A percentile compares a stretch with the other conserved stretches of the same genome.
These are phyloP conservation scores for Komagataella phaffii DNA, from an alignment of 805 yeast genomes.

Conservation along the genomic window DNA sequence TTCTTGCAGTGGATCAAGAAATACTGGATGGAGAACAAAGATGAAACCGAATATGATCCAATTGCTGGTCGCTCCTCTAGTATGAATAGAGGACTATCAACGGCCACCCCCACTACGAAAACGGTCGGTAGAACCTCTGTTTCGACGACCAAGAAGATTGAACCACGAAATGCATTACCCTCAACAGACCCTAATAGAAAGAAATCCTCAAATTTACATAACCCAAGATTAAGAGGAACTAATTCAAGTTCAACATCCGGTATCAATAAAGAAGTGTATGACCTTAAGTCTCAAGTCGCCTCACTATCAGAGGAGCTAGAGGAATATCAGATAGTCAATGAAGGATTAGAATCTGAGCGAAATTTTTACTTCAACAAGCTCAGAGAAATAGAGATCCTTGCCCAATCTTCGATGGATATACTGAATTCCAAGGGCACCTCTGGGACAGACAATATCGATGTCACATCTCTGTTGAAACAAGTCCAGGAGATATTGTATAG, in stretches of 20 bases:
- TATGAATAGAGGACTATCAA: background rate
- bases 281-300: slow-evolving; percentile 26
- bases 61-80: slow-evolving; percentile 1
- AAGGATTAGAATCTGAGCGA: slow-evolving; percentile 67
- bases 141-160: slow-evolving; percentile 2
- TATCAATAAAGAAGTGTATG: slow-evolving; percentile 29
- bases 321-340: slow-evolving; percentile 46
- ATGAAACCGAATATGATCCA: slow-evolving; percentile 63
- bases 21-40: slow-evolving; percentile 68
- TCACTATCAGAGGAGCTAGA: slow-evolving; percentile 34
- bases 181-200: slow-evolving; percentile 5
- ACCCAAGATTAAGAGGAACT: background rate
- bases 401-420: slow-evolving; percentile 44
- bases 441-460: slow-evolving; percentile 10
- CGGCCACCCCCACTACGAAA: slow-evolving; percentile 2
- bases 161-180: slow-evolving; percentile 1
- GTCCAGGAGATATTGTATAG: slow-evolving; percentile 68
- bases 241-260: background rate
- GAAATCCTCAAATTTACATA: background rate
- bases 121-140: slow-evolving; percentile 7
- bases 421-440: slow-evolving; percentile 24
- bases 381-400: slow-evolving; percentile 74
- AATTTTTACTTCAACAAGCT: slow-evolving; percentile 84
- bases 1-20: slow-evolving; percentile 85
- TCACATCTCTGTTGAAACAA: slow-evolving; percentile 35